Conservation (phyloP, 2,329 filamentous ascomycete genomes). For the Colletotrichum zoysiae region DNA sequence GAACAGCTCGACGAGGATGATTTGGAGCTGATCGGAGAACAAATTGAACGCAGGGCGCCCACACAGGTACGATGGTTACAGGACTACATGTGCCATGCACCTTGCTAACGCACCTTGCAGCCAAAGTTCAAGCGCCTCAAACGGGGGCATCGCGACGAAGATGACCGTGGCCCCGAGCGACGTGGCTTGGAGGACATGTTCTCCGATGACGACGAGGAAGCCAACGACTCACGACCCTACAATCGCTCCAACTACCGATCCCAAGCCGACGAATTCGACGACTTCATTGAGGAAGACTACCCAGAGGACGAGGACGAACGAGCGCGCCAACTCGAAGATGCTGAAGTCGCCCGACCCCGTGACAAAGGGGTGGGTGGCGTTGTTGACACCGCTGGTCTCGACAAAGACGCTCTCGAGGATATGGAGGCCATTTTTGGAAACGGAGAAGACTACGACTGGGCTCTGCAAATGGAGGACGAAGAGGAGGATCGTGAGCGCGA, state of each 20-base stretch:
- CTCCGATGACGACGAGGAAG: conserved; percentile 90
- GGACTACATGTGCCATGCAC: neutral
- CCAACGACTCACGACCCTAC: conserved; percentile 66
- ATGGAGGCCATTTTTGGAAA: conserved; percentile 93
- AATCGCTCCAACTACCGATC: conserved; percentile 67
- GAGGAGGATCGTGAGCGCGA: conserved; percentile 83
- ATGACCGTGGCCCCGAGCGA: conserved; percentile 71
- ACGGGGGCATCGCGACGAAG: conserved; percentile 84
- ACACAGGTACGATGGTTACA: conserved; percentile 72
- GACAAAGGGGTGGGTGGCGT: conserved; percentile 77
- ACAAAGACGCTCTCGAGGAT: conserved; percentile 93
- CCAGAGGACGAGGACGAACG: conserved; percentile 87
- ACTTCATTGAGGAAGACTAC: conserved; percentile 97
- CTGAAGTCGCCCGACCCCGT: conserved; percentile 86
- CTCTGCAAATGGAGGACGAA: conserved; percentile 87
- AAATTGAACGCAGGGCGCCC: conserved; percentile 76
- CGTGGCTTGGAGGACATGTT: conserved; percentile 93
- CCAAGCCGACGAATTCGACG: conserved; percentile 84
- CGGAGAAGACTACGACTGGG: conserved; percentile 96
- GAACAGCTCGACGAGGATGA: conserved; percentile 96
- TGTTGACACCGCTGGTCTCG: conserved; percentile 85
- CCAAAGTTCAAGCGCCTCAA: conserved; percentile 97
- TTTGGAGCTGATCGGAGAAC: conserved; percentile 91
- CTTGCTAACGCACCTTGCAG: conserved; percentile 57
- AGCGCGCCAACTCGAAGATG: conserved; percentile 82